Evolutionary conservation across 257 asterid genomes (phyloP), one percentile per base, ranked within the genome.

Genomic region (Primulina eburnea): DNA sequence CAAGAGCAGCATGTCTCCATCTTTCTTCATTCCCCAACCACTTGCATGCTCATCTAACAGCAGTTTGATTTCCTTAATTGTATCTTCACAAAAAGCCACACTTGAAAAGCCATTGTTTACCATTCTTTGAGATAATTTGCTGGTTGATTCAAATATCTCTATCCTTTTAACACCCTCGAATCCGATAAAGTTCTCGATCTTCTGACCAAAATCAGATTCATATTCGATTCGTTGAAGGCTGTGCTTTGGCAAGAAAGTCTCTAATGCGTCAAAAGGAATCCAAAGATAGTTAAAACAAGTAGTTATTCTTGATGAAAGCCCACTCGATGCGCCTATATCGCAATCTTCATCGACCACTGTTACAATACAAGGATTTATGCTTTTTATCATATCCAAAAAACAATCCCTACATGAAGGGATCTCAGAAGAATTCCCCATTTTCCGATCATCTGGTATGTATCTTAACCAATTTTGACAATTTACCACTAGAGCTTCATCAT

Each of bases 21-120:
- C 97, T 53, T 73, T 84, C 82, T 90, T 90, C 97, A 90, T 86
- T 35, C 94, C 97, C 97, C 95, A 90, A 5, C 97, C 93, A 68
- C 96, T 87, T 14, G 96, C 93, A 74, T 88, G 96, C 29, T 88
- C 96, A 53, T 83, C 89, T 4, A 88, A 75, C 86, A 90, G 56
- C 50, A 62, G 18, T 77, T 82, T 90, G 0, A 90, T 88, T 65
- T 90, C 96, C 77, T 61, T 80, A 14, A 85, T 30, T 0, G 86
- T 83, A 33, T 86, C 97, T 6, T 88, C 96, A 61, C 87, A 20
- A 24, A 88, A 88, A 50, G 89, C 80, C 17, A 83, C 64, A 34
- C 90, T 76, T 0, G 20, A 3, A 53, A 83, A 85, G 17, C 93
- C 96, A 40, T 32, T 77, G 5, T 56, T 74, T 6, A 60, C 79